These are phyloP conservation scores for Saprolegnia diclina DNA, from an alignment of 352 stramenopile genomes.

Conservation along the genomic window DNA sequence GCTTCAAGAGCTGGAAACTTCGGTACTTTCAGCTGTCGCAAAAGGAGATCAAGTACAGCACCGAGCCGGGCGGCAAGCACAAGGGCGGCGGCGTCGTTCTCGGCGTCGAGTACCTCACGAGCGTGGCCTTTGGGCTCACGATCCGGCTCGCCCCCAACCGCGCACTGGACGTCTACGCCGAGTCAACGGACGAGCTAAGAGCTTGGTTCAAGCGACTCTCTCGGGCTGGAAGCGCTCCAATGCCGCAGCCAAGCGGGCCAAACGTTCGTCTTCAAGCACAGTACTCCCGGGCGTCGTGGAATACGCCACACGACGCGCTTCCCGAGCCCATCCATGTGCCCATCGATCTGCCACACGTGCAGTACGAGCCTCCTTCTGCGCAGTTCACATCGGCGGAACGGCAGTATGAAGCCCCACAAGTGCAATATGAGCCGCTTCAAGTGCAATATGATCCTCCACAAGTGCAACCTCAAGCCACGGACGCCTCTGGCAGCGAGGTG, in stretches of 20 bases:
- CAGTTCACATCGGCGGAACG: background rate
- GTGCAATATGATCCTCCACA: background rate
- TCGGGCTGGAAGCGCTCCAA: background rate
- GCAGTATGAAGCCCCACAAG: background rate
- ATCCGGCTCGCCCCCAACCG: constrained; percentile 19
- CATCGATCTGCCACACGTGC: background rate
- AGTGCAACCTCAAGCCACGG: no score
- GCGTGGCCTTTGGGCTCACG: background rate
- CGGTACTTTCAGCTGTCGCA: constrained; percentile 37
- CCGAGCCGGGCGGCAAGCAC: background rate
- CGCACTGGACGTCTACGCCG: constrained; percentile 17
- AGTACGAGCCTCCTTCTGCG: background rate
- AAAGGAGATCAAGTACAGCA: constrained; percentile 27
- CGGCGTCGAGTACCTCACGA: background rate
- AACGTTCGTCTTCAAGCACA: no score
- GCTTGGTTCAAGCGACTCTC: constrained; percentile 15
- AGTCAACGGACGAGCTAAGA: constrained; percentile 21
- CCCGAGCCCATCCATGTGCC: background rate
- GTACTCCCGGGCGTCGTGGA: no score
- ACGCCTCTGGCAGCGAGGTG: no score
- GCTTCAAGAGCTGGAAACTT: constrained; percentile 70
- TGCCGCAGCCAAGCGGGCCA: no score
- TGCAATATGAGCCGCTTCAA: background rate
- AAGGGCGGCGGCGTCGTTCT: constrained; percentile 22
- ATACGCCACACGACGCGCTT: no score